Base-by-base conservation (phyloP, 2,329 filamentous ascomycete species). In the Dactylonectria estremocensis region DNA sequence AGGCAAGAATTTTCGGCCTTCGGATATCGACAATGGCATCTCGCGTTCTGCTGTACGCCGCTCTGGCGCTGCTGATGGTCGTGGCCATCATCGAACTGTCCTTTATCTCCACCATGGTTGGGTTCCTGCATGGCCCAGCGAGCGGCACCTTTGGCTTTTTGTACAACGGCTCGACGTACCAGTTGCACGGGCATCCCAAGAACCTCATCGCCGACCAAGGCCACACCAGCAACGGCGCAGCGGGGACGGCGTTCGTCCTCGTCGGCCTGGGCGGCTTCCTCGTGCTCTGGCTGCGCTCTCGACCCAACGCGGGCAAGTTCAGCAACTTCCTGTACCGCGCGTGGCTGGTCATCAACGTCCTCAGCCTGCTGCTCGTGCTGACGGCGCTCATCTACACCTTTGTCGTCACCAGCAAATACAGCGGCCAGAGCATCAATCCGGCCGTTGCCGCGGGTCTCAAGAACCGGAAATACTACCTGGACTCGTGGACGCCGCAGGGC, bases 181-280 rank as follows among this genome's bases (percentile, higher is more conserved):
- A 68, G 1, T 46, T 77, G 4, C 69, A 65, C 11, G 74, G 75
- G 13, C 66, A 72, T 5, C 76, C 76, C 3, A 70, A 67, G 16
- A 74, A 77, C 22, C 24, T 78, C 7, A 64, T 78, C n/a, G 20
- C 63, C 20, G 74, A 77, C 2, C 76, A 77, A 7, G 76, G 76
- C 1, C 76, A 77, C 43, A 76, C 75, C 16, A 75, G 70, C 67
- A 77, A 77, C 56, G 76, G 75, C 2, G 76, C 76, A 4, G 72
- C 76, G 0, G 76, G 76, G 31, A 78, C 76, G 14, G 76, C 73
- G 16, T 75, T 77, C 3, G 35, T 77, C 20, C 67, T 76, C 31
- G 57, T 77, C 28, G 76, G 76, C n/a, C 61, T 69, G 0, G 76
- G 75, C 11, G 76, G 76, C 11, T 69, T 74, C 16, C 3, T 77